Percentiles rank a stretch among this genome's conserved stretches.
Conservation (phyloP, 2,329 filamentous ascomycete species). For the Aspergillus glaucus region DNA sequence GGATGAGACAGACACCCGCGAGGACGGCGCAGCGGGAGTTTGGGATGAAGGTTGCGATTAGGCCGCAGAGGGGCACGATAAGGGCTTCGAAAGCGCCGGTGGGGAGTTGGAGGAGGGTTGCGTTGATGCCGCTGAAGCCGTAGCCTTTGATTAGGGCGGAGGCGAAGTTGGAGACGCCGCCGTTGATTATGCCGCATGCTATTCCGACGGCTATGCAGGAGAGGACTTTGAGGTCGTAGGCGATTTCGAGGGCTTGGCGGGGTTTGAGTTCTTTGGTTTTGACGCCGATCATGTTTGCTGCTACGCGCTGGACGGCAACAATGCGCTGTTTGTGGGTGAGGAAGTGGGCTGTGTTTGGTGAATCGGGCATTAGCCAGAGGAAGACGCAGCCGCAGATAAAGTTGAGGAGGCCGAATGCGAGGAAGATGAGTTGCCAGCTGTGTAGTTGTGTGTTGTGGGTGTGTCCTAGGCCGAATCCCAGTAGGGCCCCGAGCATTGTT, state of each 20-base stretch:
- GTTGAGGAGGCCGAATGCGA: slow-evolving; percentile 39
- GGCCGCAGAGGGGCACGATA: slow-evolving; percentile 32
- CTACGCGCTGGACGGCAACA: slow-evolving; percentile 36
- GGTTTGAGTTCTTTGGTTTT: slow-evolving; percentile 32
- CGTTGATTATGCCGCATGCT: slow-evolving; percentile 44
- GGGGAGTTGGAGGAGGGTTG: slow-evolving; percentile 30
- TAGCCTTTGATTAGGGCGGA: slow-evolving; percentile 43
- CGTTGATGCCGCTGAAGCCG: slow-evolving; percentile 25
- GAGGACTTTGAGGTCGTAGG: slow-evolving; percentile 34
- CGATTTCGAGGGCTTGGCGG: slow-evolving; percentile 33
- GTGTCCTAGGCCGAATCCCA: slow-evolving; percentile 31
- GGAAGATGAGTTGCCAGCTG: slow-evolving; percentile 38
- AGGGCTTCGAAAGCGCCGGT: slow-evolving; percentile 29
- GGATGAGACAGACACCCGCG: slow-evolving; percentile 22
- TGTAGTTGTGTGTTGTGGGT: slow-evolving; percentile 18
- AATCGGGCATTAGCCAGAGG: slow-evolving; percentile 32
- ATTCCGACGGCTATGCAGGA: slow-evolving; percentile 38
- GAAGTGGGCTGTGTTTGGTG: slow-evolving; percentile 33
- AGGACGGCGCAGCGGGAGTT: slow-evolving; percentile 33
- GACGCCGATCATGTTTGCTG: slow-evolving; percentile 39
- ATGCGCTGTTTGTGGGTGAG: slow-evolving; percentile 34
- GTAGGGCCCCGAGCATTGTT: slow-evolving; percentile 32
- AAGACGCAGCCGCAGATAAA: slow-evolving; percentile 36
- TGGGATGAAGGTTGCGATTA: slow-evolving; percentile 39
- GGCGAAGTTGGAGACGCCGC: slow-evolving; percentile 45